A percentile compares a stretch with the other conserved stretches of the same genome.
Evolutionary conservation across 2,329 filamentous ascomycete genomes (phyloP).

Genomic region (Fusarium kyushuense): DNA sequence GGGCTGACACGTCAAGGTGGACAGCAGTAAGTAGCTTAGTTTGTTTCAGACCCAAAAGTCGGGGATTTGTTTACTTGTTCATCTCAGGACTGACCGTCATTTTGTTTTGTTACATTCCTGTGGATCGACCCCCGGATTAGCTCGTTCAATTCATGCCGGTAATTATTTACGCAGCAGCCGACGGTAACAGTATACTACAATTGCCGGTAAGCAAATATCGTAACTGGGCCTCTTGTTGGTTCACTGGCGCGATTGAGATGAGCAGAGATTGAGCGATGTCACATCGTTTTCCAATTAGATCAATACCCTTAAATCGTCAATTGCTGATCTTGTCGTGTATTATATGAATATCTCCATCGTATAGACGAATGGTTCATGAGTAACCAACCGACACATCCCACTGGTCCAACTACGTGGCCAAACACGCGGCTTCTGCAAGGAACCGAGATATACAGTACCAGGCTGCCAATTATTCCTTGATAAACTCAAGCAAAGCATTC

Average conservation of each 20-base stretch:
- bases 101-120: not conserved
- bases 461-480: not conserved
- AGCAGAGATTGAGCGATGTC: not conserved
- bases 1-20: not conserved
- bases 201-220: not conserved
- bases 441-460: not conserved
- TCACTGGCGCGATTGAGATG: not conserved
- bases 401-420: not conserved
- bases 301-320: not conserved
- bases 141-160: not conserved
- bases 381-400: not conserved
- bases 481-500: conserved; percentile 27
- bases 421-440: no score
- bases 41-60: not conserved
- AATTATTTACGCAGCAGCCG: not conserved
- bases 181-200: not conserved
- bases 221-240: not conserved
- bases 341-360: not conserved
- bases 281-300: no score
- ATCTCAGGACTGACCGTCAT: not conserved
- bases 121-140: conserved; percentile 1
- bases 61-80: not conserved
- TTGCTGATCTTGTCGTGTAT: no score
- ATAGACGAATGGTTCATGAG: not conserved
- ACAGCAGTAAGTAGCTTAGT: not conserved